Conservation (phyloP, 164 flowering plant species). For the Platanus orientalis region DNA sequence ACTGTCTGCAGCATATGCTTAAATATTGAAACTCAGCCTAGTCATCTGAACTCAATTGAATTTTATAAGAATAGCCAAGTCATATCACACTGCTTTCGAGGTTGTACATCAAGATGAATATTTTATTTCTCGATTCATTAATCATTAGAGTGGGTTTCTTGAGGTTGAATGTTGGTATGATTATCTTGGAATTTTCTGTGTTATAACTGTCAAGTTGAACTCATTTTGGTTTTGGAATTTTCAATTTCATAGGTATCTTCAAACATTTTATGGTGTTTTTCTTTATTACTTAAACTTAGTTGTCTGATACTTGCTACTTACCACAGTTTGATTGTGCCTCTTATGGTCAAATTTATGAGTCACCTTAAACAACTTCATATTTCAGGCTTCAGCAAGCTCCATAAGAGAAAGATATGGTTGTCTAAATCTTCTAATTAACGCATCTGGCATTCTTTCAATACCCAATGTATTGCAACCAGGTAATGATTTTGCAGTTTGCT, state of each 20-base stretch:
- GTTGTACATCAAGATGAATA: too few relatives aligned
- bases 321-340: background rate
- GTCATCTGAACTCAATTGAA: too few relatives aligned
- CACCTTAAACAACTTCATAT: constrained; percentile 6
- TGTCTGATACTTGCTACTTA: background rate
- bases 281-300: background rate
- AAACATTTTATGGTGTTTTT: background rate
- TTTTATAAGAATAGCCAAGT: too few relatives aligned
- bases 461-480: constrained; percentile 89
- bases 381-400: constrained; percentile 65
- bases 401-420: constrained; percentile 61
- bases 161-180: background rate
- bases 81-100: too few relatives aligned
- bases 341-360: background rate
- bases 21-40: too few relatives aligned
- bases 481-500: constrained; percentile 16
- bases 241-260: background rate
- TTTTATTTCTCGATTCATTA: too few relatives aligned
- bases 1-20: too few relatives aligned
- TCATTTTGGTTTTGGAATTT: background rate
- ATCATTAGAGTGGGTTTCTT: background rate
- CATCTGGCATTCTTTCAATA: constrained; percentile 86
- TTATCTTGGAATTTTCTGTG: background rate
- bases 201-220: background rate
- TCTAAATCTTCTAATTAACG: constrained; percentile 81